Evolutionary conservation across 148 eudicot species (phyloP).

Genomic region (Limonium bicolor): DNA sequence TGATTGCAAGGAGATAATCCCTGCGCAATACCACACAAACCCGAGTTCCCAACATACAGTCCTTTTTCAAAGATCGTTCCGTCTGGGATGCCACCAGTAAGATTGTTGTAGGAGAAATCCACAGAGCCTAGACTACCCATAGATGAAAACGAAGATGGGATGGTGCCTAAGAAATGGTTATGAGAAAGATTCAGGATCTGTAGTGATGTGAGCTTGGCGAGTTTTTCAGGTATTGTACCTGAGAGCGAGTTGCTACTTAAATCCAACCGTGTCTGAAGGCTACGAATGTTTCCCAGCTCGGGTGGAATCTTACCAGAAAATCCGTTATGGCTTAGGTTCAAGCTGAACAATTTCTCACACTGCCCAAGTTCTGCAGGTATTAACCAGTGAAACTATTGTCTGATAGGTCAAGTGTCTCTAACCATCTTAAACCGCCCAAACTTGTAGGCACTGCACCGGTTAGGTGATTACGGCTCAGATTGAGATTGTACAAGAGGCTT

Average conservation of each 20-base stretch:
- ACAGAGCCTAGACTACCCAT: slow-evolving; percentile 13
- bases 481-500: slow-evolving; percentile 15
- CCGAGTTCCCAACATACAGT: slow-evolving; percentile 17
- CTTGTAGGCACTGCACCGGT: slow-evolving; percentile 27
- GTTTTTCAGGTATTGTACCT: slow-evolving; percentile 19
- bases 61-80: slow-evolving; percentile 16
- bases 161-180: slow-evolving; percentile 28
- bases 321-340: slow-evolving; percentile 27
- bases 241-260: slow-evolving; percentile 22
- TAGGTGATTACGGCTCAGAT: slow-evolving; percentile 25
- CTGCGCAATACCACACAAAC: slow-evolving; percentile 24
- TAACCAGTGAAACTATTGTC: slow-evolving; percentile 19
- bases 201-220: slow-evolving; percentile 12
- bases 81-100: slow-evolving; percentile 38
- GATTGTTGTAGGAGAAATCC: slow-evolving; percentile 33
- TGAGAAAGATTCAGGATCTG: slow-evolving; percentile 29
- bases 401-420: slow-evolving; percentile 18
- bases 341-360: slow-evolving; percentile 12
- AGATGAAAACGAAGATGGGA: slow-evolving; percentile 23
- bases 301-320: slow-evolving; percentile 19
- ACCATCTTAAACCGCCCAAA: slow-evolving; percentile 15
- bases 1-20: slow-evolving; percentile 16
- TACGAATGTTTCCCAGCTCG: slow-evolving; percentile 17
- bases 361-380: slow-evolving; percentile 28
- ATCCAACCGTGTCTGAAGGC: slow-evolving; percentile 16